Percentiles rank a stretch among this genome's conserved stretches.
Evolutionary conservation across 768 basidiomycete genomes (phyloP).

Genomic region (Tylopilus balloui): DNA sequence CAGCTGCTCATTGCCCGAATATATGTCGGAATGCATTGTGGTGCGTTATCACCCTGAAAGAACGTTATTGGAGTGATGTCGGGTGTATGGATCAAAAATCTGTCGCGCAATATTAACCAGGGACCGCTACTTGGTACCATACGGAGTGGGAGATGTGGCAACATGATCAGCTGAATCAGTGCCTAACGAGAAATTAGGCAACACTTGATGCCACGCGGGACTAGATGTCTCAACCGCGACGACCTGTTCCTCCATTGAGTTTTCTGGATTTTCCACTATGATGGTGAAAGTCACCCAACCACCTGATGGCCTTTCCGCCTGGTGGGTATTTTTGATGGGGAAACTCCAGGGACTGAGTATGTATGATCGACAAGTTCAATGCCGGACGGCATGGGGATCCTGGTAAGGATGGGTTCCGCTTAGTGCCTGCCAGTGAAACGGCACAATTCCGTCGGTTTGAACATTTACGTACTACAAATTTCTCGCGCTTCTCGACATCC

Average conservation of each 20-base stretch:
- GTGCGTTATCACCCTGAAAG: not conserved
- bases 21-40: not conserved
- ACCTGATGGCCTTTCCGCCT: not conserved
- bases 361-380: no score
- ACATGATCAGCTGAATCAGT: not conserved
- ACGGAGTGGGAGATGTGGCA: not conserved
- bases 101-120: not conserved
- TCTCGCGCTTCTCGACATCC: not conserved
- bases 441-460: not conserved
- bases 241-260: not conserved
- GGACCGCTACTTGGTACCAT: not conserved
- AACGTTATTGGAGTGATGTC: not conserved
- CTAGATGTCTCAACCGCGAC: not conserved
- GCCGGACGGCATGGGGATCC: no score
- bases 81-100: not conserved
- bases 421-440: no score
- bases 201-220: not conserved
- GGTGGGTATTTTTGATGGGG: not conserved
- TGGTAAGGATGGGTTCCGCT: no score
- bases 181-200: not conserved
- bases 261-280: no score
- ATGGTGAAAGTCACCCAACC: not conserved
- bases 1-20: not conserved
- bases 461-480: not conserved
- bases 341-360: not conserved